phyloP scores from a whole-genome alignment of 2,329 filamentous ascomycete genomes.

The Aspergillus floridensis region DNA sequence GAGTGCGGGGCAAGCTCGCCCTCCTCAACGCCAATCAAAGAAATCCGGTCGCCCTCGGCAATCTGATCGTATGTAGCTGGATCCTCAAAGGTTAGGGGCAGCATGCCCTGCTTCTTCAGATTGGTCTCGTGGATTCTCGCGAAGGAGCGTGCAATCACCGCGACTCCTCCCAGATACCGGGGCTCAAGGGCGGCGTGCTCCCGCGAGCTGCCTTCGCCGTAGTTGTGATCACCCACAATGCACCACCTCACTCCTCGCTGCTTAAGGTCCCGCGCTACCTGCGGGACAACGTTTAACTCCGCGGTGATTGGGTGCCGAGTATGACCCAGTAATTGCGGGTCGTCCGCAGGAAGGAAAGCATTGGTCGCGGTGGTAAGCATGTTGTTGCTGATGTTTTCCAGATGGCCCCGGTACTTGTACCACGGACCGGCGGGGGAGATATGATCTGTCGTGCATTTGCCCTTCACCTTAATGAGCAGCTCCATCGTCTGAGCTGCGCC shows the following conservation, averaged over 20 bases:
- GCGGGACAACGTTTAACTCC: constrained; percentile 78
- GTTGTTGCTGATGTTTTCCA: constrained; percentile 99
- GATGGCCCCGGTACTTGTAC: constrained; percentile 96
- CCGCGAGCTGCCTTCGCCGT: constrained; percentile 91
- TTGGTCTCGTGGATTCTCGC: constrained; percentile 99
- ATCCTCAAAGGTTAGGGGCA: constrained; percentile 87
- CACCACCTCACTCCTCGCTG: constrained; percentile 90
- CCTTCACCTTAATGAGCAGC: constrained; percentile 88
- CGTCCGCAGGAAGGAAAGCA: constrained; percentile 42
- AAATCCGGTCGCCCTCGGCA: constrained; percentile 19
- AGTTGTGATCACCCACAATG: constrained; percentile 96
- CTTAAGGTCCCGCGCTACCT: constrained; percentile 93
- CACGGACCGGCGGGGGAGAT: constrained; percentile 84
- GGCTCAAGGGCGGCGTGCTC: constrained; percentile 97
- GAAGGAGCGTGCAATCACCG: constrained; percentile 89
- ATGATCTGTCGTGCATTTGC: constrained; percentile 93
- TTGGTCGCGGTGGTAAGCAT: constrained; percentile 98
- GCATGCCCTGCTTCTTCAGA: constrained; percentile 99
- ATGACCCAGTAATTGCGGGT: constrained; percentile 27
- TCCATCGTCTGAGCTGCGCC: constrained; percentile 71
- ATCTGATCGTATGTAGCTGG: constrained; percentile 79
- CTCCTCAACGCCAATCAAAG: constrained; percentile 20
- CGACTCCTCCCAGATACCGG: constrained; percentile 86
- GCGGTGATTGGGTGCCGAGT: constrained; percentile 64
- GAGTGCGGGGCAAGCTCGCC: constrained; percentile 27